These are phyloP conservation scores for Zopfochytrium polystomum DNA, from an alignment of 371 early-diverging fungal species.

Conservation along the genomic window DNA sequence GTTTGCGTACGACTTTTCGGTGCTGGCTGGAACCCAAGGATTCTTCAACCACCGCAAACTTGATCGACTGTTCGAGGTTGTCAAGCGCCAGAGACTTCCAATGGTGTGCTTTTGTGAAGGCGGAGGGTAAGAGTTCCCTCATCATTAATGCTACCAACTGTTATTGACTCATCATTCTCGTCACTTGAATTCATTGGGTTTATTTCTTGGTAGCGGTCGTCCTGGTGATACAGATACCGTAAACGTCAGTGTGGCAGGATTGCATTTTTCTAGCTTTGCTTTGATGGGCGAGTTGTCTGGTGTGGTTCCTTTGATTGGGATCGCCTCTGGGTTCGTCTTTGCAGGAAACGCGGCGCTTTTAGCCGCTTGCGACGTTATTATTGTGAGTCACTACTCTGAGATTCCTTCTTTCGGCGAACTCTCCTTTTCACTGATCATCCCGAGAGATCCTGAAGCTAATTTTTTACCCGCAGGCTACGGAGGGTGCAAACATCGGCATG, in stretches of 20 bases:
- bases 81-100: slow-evolving; percentile 3
- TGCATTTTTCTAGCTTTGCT: slow-evolving; percentile 16
- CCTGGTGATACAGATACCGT: slow-evolving; percentile 22
- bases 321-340: slow-evolving; percentile 21
- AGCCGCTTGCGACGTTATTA: slow-evolving; percentile 23
- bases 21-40: slow-evolving; percentile 33
- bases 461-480: slow-evolving; percentile 14
- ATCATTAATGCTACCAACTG: too few species aligned
- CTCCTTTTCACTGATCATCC: too few species aligned
- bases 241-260: slow-evolving; percentile 12
- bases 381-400: too few species aligned
- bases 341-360: slow-evolving; percentile 28
- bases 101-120: slow-evolving; percentile 27
- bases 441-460: slow-evolving; percentile 8
- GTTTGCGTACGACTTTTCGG: slow-evolving; percentile 29
- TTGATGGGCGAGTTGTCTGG: slow-evolving; percentile 10
- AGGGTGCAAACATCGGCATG: slow-evolving; percentile 23
- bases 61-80: slow-evolving; percentile 20
- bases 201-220: too few species aligned
- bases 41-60: slow-evolving; percentile 23
- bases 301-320: slow-evolving; percentile 19
- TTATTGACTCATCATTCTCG: too few species aligned
- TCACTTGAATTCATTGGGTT: too few species aligned
- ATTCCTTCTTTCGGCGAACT: too few species aligned
- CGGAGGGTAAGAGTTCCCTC: too few species aligned